Conservation (phyloP, 2,329 filamentous ascomycete genomes). For the Drechslerella stenobrocha region DNA sequence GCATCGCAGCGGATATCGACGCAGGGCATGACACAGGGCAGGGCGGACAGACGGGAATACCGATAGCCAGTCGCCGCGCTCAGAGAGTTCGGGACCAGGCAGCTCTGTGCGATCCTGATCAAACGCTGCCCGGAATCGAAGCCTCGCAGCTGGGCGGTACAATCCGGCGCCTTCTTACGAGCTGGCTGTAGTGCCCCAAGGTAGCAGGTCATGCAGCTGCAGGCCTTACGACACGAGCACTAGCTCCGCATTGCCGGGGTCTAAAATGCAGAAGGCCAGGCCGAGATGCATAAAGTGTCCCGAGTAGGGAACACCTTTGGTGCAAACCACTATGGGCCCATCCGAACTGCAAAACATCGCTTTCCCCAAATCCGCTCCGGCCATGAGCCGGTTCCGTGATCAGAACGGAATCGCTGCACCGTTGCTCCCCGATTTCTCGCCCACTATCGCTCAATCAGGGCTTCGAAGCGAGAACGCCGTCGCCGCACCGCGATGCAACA, state of each 20-base stretch:
- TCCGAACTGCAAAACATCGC: constrained; percentile 6
- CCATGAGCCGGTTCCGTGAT: not conserved
- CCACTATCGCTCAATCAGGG: not conserved
- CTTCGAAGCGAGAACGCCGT: constrained; percentile 4
- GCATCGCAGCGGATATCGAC: no score
- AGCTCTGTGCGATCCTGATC: constrained; percentile 29
- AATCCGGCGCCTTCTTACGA: constrained; percentile 1
- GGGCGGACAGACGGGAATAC: not conserved
- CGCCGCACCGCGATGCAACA: not conserved
- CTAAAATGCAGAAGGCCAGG: constrained; percentile 32
- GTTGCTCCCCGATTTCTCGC: not conserved
- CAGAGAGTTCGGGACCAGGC: no score
- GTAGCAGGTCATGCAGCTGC: constrained; percentile 39
- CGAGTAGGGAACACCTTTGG: not conserved
- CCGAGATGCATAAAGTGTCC: constrained; percentile 14
- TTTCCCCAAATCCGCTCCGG: not conserved
- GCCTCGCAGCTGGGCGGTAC: constrained; percentile 2
- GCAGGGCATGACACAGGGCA: no score
- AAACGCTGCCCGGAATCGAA: constrained; percentile 1
- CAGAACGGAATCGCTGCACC: not conserved
- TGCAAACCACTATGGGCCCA: not conserved
- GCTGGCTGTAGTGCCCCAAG: constrained; percentile 29
- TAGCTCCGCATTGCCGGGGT: constrained; percentile 1
- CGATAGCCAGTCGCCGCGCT: no score
- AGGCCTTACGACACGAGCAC: constrained; percentile 18